These are phyloP conservation scores for Chalciporus piperatoides DNA, from an alignment of 1,284 basidiomycete species.

Conservation along the genomic window DNA sequence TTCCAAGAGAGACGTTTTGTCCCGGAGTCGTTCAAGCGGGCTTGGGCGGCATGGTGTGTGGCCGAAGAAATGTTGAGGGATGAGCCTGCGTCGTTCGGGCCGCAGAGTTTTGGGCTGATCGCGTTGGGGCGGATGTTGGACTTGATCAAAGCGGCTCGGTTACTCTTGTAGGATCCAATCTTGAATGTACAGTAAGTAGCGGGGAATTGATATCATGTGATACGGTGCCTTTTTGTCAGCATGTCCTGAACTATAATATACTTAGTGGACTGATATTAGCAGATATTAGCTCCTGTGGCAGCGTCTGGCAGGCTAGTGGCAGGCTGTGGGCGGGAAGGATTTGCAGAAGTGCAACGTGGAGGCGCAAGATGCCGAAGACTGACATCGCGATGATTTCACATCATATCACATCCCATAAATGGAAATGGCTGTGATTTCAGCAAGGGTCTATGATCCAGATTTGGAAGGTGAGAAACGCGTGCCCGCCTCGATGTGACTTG, in stretches of 20 bases:
- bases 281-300: neutral
- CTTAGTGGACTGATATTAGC: too few relatives aligned
- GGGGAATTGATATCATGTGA: too few relatives aligned
- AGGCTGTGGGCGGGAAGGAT: too few relatives aligned
- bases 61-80: slow-evolving; percentile 30
- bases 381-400: neutral
- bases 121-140: slow-evolving; percentile 40
- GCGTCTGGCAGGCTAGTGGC: neutral
- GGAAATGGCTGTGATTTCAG: slow-evolving; percentile 28
- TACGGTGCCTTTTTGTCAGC: too few relatives aligned
- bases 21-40: slow-evolving; percentile 32
- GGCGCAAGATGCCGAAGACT: slow-evolving; percentile 17
- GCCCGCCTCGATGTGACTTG: slow-evolving; percentile 24
- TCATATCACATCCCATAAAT: slow-evolving; percentile 14
- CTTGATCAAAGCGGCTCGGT: slow-evolving; percentile 28
- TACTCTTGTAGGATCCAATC: slow-evolving; percentile 5
- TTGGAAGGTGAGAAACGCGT: slow-evolving; percentile 1
- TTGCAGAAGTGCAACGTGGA: slow-evolving; percentile 18
- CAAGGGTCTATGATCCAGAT: slow-evolving; percentile 25
- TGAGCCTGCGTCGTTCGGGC: slow-evolving; percentile 32
- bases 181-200: neutral
- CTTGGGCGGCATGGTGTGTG: slow-evolving; percentile 39
- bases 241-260: too few relatives aligned
- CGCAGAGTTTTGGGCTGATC: slow-evolving; percentile 41
- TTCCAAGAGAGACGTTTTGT: slow-evolving; percentile 25